Evolutionary conservation across 495 filamentous ascomycete genomes (phyloP), one percentile per base, ranked within the genome.

Genomic region (Aspergillus incahuasiensis): DNA sequence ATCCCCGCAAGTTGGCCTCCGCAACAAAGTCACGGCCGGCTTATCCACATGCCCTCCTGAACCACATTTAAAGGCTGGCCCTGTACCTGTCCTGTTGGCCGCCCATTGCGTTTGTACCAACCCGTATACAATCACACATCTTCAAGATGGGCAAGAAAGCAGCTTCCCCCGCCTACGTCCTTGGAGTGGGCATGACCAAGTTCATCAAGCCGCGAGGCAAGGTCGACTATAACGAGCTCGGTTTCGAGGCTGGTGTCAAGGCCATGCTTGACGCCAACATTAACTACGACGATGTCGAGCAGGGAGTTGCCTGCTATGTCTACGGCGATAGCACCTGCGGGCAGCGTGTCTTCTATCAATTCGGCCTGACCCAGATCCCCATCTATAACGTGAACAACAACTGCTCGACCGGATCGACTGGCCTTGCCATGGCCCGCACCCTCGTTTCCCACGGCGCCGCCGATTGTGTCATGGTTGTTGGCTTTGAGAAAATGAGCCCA

Each of bases 341-440:
- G 22, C 94, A 98, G 79, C 86, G 94, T 45, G 91, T 97, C 59
- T 97, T 98, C 77, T 98, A 98, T 72, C 94, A 98, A 74, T 96
- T 97, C 69, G 94, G 94, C 70, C 91, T 97, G 83, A 97, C 90
- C 30, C 78, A 86, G 63, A 97, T 96, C 60, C 94, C 94, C 57
- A 91, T 97, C 68, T 88, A 92, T 79, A 97, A 97, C 66, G 89
- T 95, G 65, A 96, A 96, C 81, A 98, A 98, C 78, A 97, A 97
- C 75, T 98, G 94, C 79, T 87, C 89, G 0, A 97, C 94, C 1
- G 94, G 94, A 2, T 88, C 84, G 0, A 96, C 94, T 0, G 94
- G 94, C 22, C 73, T 97, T 40, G 81, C 85, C 59, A 86, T 97
- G 84, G 94, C 83, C 4, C 80, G 91, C 25, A 88, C 84, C 30